phyloP scores from a whole-genome alignment of 768 basidiomycete species.

The Leucogyrophana mollusca region DNA sequence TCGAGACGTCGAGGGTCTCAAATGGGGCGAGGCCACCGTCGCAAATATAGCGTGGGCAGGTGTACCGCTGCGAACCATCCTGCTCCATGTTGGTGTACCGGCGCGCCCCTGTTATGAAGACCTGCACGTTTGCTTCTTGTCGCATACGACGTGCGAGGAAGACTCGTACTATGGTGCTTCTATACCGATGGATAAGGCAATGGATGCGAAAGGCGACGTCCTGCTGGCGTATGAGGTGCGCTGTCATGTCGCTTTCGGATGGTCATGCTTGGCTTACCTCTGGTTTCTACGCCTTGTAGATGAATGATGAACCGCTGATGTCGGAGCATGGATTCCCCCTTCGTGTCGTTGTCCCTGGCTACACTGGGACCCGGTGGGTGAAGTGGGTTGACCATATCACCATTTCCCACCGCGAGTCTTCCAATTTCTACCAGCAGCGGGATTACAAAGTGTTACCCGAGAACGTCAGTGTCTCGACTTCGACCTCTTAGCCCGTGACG shows the following conservation, averaged over 20 bases:
- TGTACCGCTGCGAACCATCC: slow-evolving; percentile 53
- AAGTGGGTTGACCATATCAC: slow-evolving; percentile 71
- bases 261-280: no score
- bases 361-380: slow-evolving; percentile 69
- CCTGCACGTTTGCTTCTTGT: slow-evolving; percentile 59
- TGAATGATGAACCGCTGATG: slow-evolving; percentile 60
- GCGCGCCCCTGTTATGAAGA: slow-evolving; percentile 20
- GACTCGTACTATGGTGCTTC: slow-evolving; percentile 64
- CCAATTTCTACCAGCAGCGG: slow-evolving; percentile 69
- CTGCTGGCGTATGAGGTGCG: slow-evolving; percentile 61
- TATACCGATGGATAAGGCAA: slow-evolving; percentile 51
- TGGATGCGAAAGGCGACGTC: slow-evolving; percentile 47
- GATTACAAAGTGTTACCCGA: slow-evolving; percentile 70
- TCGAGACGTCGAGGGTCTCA: slow-evolving; percentile 49
- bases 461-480: slow-evolving; percentile 32
- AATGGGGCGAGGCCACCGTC: slow-evolving; percentile 68
- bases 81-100: slow-evolving; percentile 42
- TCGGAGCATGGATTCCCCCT: slow-evolving; percentile 66
- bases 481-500: slow-evolving; percentile 23
- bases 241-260: no score
- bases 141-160: slow-evolving; percentile 58
- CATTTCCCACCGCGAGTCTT: slow-evolving; percentile 52
- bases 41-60: slow-evolving; percentile 71
- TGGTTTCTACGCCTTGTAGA: no score
- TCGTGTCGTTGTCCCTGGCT: slow-evolving; percentile 65